A percentile compares a stretch with the other conserved stretches of the same genome.
Conservation (phyloP, 2,329 filamentous ascomycete genomes). For the Alternaria atra region DNA sequence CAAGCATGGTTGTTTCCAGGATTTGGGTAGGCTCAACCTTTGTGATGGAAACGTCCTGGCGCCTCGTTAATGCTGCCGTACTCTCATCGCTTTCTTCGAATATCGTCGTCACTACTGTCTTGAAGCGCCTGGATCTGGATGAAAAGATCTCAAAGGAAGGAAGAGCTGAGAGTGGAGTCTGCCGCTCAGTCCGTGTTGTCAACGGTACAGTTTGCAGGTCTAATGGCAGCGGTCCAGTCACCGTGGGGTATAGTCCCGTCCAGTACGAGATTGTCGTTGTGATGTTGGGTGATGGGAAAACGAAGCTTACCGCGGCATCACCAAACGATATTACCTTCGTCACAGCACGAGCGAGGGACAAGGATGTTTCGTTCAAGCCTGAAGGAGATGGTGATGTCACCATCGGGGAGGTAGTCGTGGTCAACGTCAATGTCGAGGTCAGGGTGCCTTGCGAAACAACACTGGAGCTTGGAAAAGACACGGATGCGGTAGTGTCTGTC, state of each 20-base stretch:
- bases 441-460: not conserved
- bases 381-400: not conserved
- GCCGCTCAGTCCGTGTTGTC: conserved; percentile 35
- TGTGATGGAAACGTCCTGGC: not conserved
- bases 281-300: conserved; percentile 42
- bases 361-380: conserved; percentile 4
- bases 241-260: conserved; percentile 41
- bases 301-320: conserved; percentile 33
- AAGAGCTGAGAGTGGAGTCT: conserved; percentile 32
- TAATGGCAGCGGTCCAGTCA: conserved; percentile 37
- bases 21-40: not conserved
- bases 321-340: conserved; percentile 41
- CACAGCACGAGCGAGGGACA: conserved; percentile 17
- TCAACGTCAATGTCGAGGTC: not conserved
- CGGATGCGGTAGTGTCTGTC: conserved; percentile 5
- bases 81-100: conserved; percentile 9
- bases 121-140: conserved; percentile 21
- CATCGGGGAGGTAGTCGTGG: not conserved
- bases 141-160: conserved; percentile 28
- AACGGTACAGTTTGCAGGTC: conserved; percentile 28
- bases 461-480: not conserved
- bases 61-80: conserved; percentile 3
- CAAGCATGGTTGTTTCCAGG: not conserved
- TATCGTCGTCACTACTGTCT: conserved; percentile 21
- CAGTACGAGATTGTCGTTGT: conserved; percentile 46